These are phyloP conservation scores for Cordia subcordata DNA, from an alignment of 257 asterid species.

Conservation along the genomic window DNA sequence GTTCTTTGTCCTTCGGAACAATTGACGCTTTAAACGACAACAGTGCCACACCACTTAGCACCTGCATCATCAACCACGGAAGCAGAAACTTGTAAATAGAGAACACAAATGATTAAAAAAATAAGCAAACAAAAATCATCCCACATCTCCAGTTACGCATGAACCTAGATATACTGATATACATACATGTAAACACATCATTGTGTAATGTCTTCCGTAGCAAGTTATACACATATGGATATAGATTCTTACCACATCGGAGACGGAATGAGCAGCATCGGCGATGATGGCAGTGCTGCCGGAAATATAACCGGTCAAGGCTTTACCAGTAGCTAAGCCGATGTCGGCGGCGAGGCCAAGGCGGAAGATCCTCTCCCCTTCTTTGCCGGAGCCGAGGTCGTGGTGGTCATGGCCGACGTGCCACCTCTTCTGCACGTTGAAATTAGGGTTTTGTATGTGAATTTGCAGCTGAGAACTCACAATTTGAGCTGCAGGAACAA, in stretches of 20 bases:
- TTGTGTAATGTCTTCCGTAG: background rate
- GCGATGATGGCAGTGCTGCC: constrained; percentile 98
- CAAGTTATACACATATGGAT: background rate
- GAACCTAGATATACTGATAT: too few relatives aligned
- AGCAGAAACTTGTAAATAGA: background rate
- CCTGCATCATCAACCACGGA: constrained; percentile 38
- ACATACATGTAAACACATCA: too few relatives aligned
- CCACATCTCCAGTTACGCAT: background rate
- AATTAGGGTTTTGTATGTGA: constrained; percentile 37
- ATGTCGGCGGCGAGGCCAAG: constrained; percentile 89
- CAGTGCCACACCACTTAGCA: constrained; percentile 92
- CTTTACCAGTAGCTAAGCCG: constrained; percentile 82
- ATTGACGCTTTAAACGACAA: constrained; percentile 77
- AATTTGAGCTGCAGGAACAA: constrained; percentile 13
- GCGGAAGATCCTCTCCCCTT: constrained; percentile 84
- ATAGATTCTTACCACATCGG: constrained; percentile 71
- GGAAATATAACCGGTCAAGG: constrained; percentile 72
- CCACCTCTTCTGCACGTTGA: constrained; percentile 59
- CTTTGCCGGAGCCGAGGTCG: constrained; percentile 46
- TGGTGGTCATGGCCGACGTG: constrained; percentile 63
- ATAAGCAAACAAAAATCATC: background rate
- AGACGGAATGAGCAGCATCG: constrained; percentile 91
- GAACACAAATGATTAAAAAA: constrained; percentile 8
- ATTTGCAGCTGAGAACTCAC: constrained; percentile 18
- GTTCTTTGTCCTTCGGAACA: constrained; percentile 98